A percentile compares a stretch with the other conserved stretches of the same genome.
Conservation (phyloP, 805 yeast species). For the Lachancea nothofagi region DNA sequence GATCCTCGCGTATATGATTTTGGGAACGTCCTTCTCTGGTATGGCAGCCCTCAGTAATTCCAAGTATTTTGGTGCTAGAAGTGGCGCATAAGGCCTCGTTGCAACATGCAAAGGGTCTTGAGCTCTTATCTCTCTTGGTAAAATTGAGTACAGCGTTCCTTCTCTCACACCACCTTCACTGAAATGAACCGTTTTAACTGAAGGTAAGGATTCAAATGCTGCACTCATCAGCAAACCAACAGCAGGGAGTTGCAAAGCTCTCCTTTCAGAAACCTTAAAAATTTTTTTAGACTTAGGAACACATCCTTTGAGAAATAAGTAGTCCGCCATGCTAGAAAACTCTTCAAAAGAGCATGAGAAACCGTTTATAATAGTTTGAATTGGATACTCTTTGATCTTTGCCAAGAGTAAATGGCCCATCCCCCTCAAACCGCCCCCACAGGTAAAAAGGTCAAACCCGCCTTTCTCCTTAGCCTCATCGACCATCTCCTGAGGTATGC, state of each 20-base stretch:
- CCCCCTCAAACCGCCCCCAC: constrained; percentile 74
- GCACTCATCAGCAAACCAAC: constrained; percentile 59
- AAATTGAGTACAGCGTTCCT: constrained; percentile 60
- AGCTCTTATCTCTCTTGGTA: constrained; percentile 50
- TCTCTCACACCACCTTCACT: constrained; percentile 77
- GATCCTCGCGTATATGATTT: constrained; percentile 50
- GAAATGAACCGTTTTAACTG: constrained; percentile 56
- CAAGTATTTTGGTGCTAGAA: constrained; percentile 52
- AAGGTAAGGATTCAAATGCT: constrained; percentile 56
- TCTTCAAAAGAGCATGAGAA: constrained; percentile 52
- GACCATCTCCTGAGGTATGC: constrained; percentile 46
- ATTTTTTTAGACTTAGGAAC: constrained; percentile 42
- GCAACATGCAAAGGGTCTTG: constrained; percentile 70
- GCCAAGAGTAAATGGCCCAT: constrained; percentile 56
- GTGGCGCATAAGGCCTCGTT: constrained; percentile 66
- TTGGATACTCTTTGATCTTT: constrained; percentile 53
- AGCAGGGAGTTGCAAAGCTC: constrained; percentile 65
- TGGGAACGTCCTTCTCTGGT: constrained; percentile 53
- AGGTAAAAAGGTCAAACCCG: constrained; percentile 58
- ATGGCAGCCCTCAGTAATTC: constrained; percentile 50
- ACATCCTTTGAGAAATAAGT: constrained; percentile 43
- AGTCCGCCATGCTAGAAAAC: constrained; percentile 47
- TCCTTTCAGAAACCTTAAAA: constrained; percentile 61
- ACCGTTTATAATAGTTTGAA: constrained; percentile 66
- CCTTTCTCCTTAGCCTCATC: constrained; percentile 49